These are phyloP conservation scores for Blastobotrys ciferrii DNA, from an alignment of 1,139 yeast genomes.

Conservation along the genomic window DNA sequence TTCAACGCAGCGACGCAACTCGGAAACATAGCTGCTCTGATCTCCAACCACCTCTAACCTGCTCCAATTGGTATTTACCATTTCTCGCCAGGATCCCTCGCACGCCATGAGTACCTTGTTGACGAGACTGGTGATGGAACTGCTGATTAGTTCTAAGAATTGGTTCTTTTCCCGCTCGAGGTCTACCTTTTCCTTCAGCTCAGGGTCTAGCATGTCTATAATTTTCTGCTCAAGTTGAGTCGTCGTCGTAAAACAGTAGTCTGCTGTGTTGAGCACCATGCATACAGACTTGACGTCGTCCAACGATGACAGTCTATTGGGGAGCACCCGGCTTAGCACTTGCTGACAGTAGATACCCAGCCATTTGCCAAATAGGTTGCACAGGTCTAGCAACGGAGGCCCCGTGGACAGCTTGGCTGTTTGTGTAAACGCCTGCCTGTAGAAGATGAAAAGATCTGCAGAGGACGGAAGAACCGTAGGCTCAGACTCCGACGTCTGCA, in stretches of 20 bases:
- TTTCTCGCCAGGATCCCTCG: constrained; percentile 79
- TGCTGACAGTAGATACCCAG: constrained; percentile 61
- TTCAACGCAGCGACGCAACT: constrained; percentile 49
- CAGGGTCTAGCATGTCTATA: constrained; percentile 46
- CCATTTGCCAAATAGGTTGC: constrained; percentile 65
- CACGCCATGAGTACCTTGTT: constrained; percentile 60
- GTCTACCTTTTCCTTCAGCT: constrained; percentile 40
- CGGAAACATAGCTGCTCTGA: constrained; percentile 65
- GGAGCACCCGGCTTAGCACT: constrained; percentile 60
- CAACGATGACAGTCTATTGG: constrained; percentile 40
- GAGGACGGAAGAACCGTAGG: constrained; percentile 76
- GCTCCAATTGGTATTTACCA: constrained; percentile 77
- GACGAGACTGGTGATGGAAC: constrained; percentile 56
- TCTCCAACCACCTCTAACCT: constrained; percentile 58
- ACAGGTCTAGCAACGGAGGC: constrained; percentile 59
- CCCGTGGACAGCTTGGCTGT: constrained; percentile 74
- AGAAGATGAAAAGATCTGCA: constrained; percentile 77
- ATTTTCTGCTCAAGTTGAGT: constrained; percentile 72
- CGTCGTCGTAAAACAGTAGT: constrained; percentile 77
- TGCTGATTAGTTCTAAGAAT: constrained; percentile 58
- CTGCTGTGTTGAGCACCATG: constrained; percentile 80
- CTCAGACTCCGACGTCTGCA: constrained; percentile 31
- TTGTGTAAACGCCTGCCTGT: constrained; percentile 70
- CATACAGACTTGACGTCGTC: constrained; percentile 71
- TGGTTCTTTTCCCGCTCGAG: constrained; percentile 58